These are phyloP conservation scores for Neurospora tetrasperma DNA, from an alignment of 495 filamentous ascomycete genomes.

Conservation along the genomic window DNA sequence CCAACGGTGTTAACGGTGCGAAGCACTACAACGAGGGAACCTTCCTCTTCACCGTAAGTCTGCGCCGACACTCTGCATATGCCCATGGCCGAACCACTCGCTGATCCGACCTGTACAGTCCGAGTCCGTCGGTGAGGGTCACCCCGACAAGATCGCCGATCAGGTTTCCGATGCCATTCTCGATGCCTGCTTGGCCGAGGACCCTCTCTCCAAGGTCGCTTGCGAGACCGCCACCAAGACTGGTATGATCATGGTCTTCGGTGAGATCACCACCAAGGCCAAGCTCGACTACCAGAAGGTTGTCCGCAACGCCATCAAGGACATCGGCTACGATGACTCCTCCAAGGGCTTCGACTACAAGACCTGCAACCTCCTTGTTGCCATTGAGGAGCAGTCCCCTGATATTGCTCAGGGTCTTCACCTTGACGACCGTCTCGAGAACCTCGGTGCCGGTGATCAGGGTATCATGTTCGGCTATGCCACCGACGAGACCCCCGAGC, in stretches of 20 bases:
- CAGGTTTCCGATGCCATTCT: conserved; percentile 98
- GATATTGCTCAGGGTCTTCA: conserved; percentile 98
- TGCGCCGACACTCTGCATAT: not conserved
- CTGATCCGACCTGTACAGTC: conserved; percentile 42
- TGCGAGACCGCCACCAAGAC: conserved; percentile 99
- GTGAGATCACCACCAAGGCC: conserved; percentile 97
- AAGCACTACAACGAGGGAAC: conserved; percentile 52
- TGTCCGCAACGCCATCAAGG: conserved; percentile 90
- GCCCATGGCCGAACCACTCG: not conserved
- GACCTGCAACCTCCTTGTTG: conserved; percentile 95
- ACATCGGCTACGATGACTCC: conserved; percentile 95
- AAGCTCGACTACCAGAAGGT: conserved; percentile 94
- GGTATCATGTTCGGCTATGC: conserved; percentile 99
- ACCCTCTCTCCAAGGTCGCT: conserved; percentile 96
- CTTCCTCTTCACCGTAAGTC: conserved; percentile 85
- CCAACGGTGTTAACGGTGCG: conserved; percentile 31
- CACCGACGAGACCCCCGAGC: conserved; percentile 96
- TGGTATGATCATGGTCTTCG: conserved; percentile 99
- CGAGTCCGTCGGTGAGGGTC: conserved; percentile 95
- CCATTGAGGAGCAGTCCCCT: conserved; percentile 98
- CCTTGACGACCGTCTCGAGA: conserved; percentile 92
- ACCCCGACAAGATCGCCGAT: conserved; percentile 97
- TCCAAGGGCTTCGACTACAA: conserved; percentile 99
- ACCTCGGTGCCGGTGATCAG: conserved; percentile 98
- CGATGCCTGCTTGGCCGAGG: conserved; percentile 89